Percentiles rank a stretch among this genome's conserved stretches.
These are phyloP conservation scores for Phyllosticta citrichinensis DNA, from an alignment of 2,329 filamentous ascomycete species.

Conservation along the genomic window DNA sequence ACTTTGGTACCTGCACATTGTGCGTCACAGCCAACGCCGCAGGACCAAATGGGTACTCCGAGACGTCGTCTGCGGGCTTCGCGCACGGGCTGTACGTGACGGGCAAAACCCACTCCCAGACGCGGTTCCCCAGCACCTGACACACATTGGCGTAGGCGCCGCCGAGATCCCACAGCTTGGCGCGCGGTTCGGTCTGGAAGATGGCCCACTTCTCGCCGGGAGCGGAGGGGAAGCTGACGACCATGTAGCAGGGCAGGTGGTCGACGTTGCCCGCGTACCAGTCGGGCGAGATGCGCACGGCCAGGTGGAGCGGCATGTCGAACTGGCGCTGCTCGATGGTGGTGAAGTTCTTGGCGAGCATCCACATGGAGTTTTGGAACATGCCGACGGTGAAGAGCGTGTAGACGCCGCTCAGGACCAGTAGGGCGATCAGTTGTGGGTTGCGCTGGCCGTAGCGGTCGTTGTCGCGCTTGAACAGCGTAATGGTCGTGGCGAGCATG, in stretches of 20 bases:
- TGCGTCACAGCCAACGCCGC: slow-evolving; percentile 23
- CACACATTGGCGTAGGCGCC: slow-evolving; percentile 56
- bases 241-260: slow-evolving; percentile 1
- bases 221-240: slow-evolving; percentile 11
- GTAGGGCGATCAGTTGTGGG: slow-evolving; percentile 52
- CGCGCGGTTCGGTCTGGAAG: slow-evolving; percentile 58
- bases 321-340: slow-evolving; percentile 61
- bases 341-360: slow-evolving; percentile 64
- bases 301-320: slow-evolving; percentile 53
- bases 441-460: slow-evolving; percentile 41
- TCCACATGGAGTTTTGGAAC: slow-evolving; percentile 60
- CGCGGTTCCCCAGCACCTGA: slow-evolving; percentile 63
- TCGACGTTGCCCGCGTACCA: slow-evolving; percentile 8
- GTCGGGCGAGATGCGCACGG: slow-evolving; percentile 55
- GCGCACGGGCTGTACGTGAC: slow-evolving; percentile 64
- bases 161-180: slow-evolving; percentile 81
- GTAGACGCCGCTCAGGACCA: slow-evolving; percentile 63
- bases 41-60: slow-evolving; percentile 59
- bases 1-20: background rate
- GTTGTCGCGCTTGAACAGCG: slow-evolving; percentile 43
- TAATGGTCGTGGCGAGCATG: slow-evolving; percentile 52
- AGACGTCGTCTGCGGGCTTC: slow-evolving; percentile 53
- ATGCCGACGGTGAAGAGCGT: slow-evolving; percentile 72
- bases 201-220: slow-evolving; percentile 59
- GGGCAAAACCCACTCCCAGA: slow-evolving; percentile 73